Evolutionary conservation across 1,139 yeast genomes (phyloP).

Genomic region (Zhuliangozyma parablackwelliae): DNA sequence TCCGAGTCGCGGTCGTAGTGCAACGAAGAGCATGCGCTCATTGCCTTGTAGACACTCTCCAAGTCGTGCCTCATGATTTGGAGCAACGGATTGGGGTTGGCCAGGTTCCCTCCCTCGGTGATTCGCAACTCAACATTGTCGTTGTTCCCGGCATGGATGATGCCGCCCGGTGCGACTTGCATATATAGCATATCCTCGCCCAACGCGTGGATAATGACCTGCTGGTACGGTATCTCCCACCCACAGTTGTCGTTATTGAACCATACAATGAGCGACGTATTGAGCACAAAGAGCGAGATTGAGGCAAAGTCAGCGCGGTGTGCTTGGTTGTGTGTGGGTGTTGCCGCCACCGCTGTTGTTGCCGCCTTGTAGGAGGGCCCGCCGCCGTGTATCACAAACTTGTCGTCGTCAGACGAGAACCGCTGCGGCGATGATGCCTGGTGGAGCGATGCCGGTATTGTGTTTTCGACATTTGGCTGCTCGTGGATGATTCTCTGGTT

Average conservation of each 20-base stretch:
- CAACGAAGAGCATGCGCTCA: conserved; percentile 37
- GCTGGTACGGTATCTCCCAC: conserved; percentile 37
- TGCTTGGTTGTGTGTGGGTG: neutral
- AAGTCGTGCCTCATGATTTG: conserved; percentile 7
- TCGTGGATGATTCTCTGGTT: conserved; percentile 20
- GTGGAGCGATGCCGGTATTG: conserved; percentile 30
- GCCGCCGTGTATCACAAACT: conserved; percentile 40
- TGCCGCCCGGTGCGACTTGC: conserved; percentile 25
- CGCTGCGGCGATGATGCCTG: conserved; percentile 39
- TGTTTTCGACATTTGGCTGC: conserved; percentile 40
- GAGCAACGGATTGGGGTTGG: conserved; percentile 8
- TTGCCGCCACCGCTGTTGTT: neutral
- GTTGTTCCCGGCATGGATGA: conserved; percentile 4
- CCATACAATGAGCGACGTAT: conserved; percentile 37
- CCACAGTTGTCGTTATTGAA: conserved; percentile 24
- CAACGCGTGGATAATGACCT: conserved; percentile 36
- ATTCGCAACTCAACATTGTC: neutral
- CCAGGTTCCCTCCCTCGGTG: neutral
- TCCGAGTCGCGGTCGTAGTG: conserved; percentile 26
- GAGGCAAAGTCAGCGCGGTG: conserved; percentile 7
- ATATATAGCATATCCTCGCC: conserved; percentile 26
- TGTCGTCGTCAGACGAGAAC: conserved; percentile 40
- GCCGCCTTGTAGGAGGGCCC: conserved; percentile 17
- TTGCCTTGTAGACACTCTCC: conserved; percentile 28
- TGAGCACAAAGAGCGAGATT: conserved; percentile 34